Base-by-base conservation (phyloP, 2,329 filamentous ascomycete species). In the Keithomyces neogunnii region DNA sequence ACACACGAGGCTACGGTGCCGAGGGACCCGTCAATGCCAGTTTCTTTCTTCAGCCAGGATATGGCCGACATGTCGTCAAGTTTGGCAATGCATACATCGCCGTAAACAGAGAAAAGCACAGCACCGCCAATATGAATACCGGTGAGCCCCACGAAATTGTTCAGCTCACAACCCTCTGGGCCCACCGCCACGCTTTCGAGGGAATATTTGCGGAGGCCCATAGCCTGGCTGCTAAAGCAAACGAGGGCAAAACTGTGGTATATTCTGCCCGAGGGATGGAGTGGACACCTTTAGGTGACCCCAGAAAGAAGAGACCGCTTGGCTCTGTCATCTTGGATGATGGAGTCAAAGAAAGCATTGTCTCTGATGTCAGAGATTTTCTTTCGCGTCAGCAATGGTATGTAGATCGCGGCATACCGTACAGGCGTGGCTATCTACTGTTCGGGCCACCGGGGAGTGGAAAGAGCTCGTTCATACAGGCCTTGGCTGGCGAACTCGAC, bases 401-500 rank as follows among this genome's bases (percentile, higher is more conserved):
- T 63, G 81, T 90, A 47, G 89, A 96, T 61, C 84, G 92, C n/a
- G 92, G 91, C 2, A 95, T 96, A 56, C 92, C 92, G 0, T 96
- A 96, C 62, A 82, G 91, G 19, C 77, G 91, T 51, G 92, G 91
- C 1, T 96, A 96, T 63, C 76, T 96, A 6, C 77, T 96, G 0
- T 89, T 93, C 61, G 91, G 91, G 0, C 90, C 91, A 3, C 91
- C 91, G 0, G 91, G 91, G 0, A 95, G 87, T 42, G 95, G 89
- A 36, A 97, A 95, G 73, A 96, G 87, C 54, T 95, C 89, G 0
- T 97, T 99, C 60, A 96, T 99, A 56, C 90, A 96, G 68, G 91
- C 93, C 0, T 73, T 99, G 42, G 93, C 93, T 1, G 92, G 90
- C n/a, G 85, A 93, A 62, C 70, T 96, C 51, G 89, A 96, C 65